Evolutionary conservation across 805 yeast species (phyloP).

Genomic region (Kazachstania psychrophila): DNA sequence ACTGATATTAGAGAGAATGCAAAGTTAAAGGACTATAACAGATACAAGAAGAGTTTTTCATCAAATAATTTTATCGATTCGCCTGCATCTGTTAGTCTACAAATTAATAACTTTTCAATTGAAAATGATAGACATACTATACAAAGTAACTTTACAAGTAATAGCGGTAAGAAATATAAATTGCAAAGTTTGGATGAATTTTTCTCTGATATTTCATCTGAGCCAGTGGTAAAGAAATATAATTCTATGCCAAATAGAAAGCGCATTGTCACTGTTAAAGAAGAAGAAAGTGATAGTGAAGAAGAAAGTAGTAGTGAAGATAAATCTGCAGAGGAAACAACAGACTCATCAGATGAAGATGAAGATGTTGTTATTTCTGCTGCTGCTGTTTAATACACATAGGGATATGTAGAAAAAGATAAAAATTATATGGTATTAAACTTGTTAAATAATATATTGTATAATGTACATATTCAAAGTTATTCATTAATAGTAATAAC

Average conservation of each 20-base stretch:
- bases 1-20: slow-evolving; percentile 32
- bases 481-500: slow-evolving; percentile 34
- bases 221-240: slow-evolving; percentile 5
- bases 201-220: slow-evolving; percentile 42
- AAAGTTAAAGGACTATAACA: slow-evolving; percentile 34
- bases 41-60: slow-evolving; percentile 28
- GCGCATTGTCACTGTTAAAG: slow-evolving; percentile 15
- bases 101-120: not conserved
- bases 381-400: not conserved
- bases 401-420: not conserved
- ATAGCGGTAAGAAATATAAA: slow-evolving; percentile 37
- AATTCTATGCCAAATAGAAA: slow-evolving; percentile 4
- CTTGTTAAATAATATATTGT: too few relatives aligned
- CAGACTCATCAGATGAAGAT: slow-evolving; percentile 10
- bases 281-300: slow-evolving; percentile 27
- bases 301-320: slow-evolving; percentile 9
- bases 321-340: slow-evolving; percentile 21
- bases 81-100: not conserved
- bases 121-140: not conserved
- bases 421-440: not conserved
- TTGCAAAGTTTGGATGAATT: slow-evolving; percentile 83
- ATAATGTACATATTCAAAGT: too few relatives aligned
- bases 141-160: slow-evolving; percentile 9
- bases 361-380: not conserved
- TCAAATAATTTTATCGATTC: slow-evolving; percentile 15